These are phyloP conservation scores for Mucor plumbeus DNA, from an alignment of 371 early-diverging fungal species.

Conservation along the genomic window DNA sequence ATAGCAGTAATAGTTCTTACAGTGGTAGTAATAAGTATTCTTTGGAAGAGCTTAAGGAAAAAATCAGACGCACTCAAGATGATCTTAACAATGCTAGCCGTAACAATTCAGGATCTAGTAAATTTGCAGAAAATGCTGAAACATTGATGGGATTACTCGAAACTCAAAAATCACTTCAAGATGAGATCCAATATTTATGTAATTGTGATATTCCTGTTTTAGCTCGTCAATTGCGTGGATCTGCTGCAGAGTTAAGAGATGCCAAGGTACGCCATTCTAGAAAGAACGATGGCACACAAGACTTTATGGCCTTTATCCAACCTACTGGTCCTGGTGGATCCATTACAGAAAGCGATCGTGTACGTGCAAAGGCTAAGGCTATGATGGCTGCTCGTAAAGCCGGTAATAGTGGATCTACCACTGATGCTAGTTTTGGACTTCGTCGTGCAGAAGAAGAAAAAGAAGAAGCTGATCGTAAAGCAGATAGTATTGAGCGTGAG, in stretches of 20 bases:
- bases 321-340: conserved; percentile 68
- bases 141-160: conserved; percentile 41
- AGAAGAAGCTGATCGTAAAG: conserved; percentile 41
- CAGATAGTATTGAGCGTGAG: conserved; percentile 48
- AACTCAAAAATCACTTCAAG: conserved; percentile 47
- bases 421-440: conserved; percentile 38
- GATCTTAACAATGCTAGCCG: conserved; percentile 32
- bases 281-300: conserved; percentile 47
- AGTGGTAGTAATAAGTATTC: conserved; percentile 30
- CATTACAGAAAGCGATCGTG: conserved; percentile 64
- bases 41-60: conserved; percentile 54
- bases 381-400: conserved; percentile 68
- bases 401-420: conserved; percentile 30
- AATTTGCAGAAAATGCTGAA: conserved; percentile 41
- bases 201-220: conserved; percentile 60
- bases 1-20: not conserved
- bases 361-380: conserved; percentile 69
- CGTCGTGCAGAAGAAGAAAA: conserved; percentile 55
- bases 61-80: conserved; percentile 46
- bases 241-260: conserved; percentile 61
- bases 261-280: conserved; percentile 52
- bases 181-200: conserved; percentile 51
- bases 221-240: conserved; percentile 56
- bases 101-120: conserved; percentile 26
- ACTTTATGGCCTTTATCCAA: conserved; percentile 48